Conservation (phyloP, 192 early-diverging fungal species). For the Chytriomyces sp. region DNA sequence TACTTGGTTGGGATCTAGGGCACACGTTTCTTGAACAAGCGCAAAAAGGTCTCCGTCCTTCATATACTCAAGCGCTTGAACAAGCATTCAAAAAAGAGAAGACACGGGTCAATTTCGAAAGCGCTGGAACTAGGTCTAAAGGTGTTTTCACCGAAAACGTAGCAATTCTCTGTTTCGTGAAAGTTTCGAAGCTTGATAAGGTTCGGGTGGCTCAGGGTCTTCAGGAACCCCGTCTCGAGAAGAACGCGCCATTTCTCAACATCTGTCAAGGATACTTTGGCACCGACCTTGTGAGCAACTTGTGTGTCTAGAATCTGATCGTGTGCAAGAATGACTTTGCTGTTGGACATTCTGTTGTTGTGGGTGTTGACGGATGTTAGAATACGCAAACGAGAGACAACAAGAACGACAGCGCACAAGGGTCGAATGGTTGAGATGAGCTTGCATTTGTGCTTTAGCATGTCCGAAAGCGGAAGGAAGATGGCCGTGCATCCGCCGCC, state of each 20-base stretch:
- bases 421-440: not conserved
- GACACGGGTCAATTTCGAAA: no score
- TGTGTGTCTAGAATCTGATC: not conserved
- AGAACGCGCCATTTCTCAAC: slow-evolving; percentile 79
- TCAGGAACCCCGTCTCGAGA: slow-evolving; percentile 87
- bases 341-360: slow-evolving; percentile 7
- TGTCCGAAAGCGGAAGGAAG: not conserved
- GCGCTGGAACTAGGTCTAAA: no score
- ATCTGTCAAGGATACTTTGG: not conserved
- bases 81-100: slow-evolving; percentile 59
- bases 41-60: slow-evolving; percentile 92
- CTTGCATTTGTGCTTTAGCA: not conserved
- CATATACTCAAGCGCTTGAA: slow-evolving; percentile 77
- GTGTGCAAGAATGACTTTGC: slow-evolving; percentile 2
- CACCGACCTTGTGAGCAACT: slow-evolving; percentile 2
- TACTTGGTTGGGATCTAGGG: not conserved
- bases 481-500: not conserved
- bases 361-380: no score
- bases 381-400: no score
- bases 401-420: no score
- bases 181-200: slow-evolving; percentile 79
- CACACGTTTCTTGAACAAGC: slow-evolving; percentile 25
- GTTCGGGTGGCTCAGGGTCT: slow-evolving; percentile 75
- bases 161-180: slow-evolving; percentile 76
- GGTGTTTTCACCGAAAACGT: slow-evolving; percentile 62